Conservation (phyloP, 1,284 basidiomycete genomes). For the Moesziomyces antarcticus region DNA sequence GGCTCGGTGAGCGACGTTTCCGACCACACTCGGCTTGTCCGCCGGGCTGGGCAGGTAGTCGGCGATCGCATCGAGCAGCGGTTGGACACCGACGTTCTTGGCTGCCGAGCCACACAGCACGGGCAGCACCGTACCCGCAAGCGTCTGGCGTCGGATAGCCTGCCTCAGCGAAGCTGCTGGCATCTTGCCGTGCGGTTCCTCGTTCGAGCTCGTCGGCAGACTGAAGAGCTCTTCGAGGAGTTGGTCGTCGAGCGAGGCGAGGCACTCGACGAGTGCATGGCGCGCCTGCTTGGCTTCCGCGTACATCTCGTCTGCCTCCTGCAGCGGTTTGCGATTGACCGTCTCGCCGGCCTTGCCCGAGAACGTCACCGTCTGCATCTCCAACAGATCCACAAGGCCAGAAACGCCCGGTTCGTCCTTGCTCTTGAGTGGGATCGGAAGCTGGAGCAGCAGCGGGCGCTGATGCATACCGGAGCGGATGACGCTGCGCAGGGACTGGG, state of each 20-base stretch:
- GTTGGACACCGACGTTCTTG: constrained; percentile 82
- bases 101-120: constrained; percentile 85
- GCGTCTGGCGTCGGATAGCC: constrained; percentile 77
- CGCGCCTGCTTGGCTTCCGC: constrained; percentile 77
- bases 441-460: constrained; percentile 77
- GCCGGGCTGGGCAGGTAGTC: constrained; percentile 82
- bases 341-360: constrained; percentile 57
- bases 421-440: constrained; percentile 79
- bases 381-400: constrained; percentile 60
- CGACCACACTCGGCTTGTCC: constrained; percentile 43
- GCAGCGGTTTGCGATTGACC: constrained; percentile 26
- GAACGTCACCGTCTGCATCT: constrained; percentile 51
- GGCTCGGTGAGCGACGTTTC: constrained; percentile 2
- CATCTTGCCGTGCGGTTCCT: constrained; percentile 73
- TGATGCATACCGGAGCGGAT: constrained; percentile 77
- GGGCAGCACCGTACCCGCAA: constrained; percentile 78
- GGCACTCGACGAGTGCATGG: constrained; percentile 77
- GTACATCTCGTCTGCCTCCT: constrained; percentile 70
- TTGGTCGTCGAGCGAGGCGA: constrained; percentile 82
- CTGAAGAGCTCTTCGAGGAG: constrained; percentile 76
- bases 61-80: constrained; percentile 82
- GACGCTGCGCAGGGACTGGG: constrained; percentile 77
- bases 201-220: constrained; percentile 70
- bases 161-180: constrained; percentile 48
- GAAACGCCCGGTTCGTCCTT: constrained; percentile 80